Evolutionary conservation across 441 rosid genomes (phyloP), one percentile per base, ranked within the genome.

Genomic region (Populus trichocarpa): DNA sequence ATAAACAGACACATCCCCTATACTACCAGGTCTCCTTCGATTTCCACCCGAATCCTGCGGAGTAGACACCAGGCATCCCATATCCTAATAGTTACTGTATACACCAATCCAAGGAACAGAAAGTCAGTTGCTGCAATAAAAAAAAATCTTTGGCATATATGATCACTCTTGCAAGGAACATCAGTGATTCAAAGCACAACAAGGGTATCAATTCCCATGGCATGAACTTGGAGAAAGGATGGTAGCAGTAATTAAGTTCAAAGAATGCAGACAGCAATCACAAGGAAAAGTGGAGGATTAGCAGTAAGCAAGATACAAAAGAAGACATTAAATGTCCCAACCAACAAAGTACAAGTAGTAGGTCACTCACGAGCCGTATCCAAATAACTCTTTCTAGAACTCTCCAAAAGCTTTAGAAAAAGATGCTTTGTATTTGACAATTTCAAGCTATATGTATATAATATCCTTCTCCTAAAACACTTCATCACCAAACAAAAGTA

Each of bases 21-120:
- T 91, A 32, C 87, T 93, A 71, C 90, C 94, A 8, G 98, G 98
- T 84, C 84, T 87, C 83, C 97, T 88, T 78, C 97, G 89, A 82
- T 87, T 88, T 76, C 93, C 98, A 74, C 89, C 90, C 46, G 89
- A 77, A 78, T 88, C 99, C 86, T 86, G 87, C 0, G 96, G 90
- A 3, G 86, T 89, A 73, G 99, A 96, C 77, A 90, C 89, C 68
- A 92, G 71, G 89, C 99, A 96, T 76, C 99, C 99, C 99, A 96
- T 96, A 72, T 84, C 87, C 73, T 69, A 36, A 74, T 82, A 63
- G 78, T 84, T 82, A 78, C 40, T 63, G 32, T 66, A 77, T 73
- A 88, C 88, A 86, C 76, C 80, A 84, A 79, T 83, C 77, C 84
- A 82, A 69, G 69, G 12, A 74, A 77, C 67, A 72, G 20, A 71